These are phyloP conservation scores for Babesia ovata DNA, from an alignment of 169 alveolate genomes.

Conservation along the genomic window DNA sequence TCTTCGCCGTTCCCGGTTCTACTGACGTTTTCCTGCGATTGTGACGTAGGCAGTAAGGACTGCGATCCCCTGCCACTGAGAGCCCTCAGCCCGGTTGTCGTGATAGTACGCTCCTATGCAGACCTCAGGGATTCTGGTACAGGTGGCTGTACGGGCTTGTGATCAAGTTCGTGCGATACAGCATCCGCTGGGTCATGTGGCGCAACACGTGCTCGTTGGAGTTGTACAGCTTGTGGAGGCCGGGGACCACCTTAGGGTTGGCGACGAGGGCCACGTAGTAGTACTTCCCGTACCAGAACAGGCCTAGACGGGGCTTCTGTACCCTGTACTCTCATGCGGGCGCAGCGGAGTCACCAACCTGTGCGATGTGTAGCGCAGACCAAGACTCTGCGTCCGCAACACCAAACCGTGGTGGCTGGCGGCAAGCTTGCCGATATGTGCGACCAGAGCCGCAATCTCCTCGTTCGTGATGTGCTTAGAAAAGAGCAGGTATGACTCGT, in stretches of 20 bases:
- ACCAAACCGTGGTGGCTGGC: constrained; percentile 58
- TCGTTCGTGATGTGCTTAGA: constrained; percentile 49
- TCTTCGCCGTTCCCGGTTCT: too few relatives aligned
- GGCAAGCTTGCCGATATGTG: constrained; percentile 63
- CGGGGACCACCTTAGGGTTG: constrained; percentile 73
- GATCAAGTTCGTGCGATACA: constrained; percentile 76
- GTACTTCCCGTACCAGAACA: constrained; percentile 80
- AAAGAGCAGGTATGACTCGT: constrained; percentile 61
- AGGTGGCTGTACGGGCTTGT: constrained; percentile 77
- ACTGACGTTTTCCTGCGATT: too few relatives aligned
- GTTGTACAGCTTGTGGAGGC: constrained; percentile 73
- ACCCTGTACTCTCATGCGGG: constrained; percentile 35
- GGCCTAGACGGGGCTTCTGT: constrained; percentile 78
- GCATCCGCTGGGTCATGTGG: constrained; percentile 75
- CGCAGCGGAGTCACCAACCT: constrained; percentile 33
- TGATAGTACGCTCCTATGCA: not conserved
- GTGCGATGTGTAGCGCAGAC: constrained; percentile 65
- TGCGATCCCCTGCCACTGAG: too few relatives aligned
- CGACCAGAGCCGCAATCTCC: constrained; percentile 47
- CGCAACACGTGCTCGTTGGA: constrained; percentile 74
- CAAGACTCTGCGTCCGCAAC: constrained; percentile 70
- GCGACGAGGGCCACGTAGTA: constrained; percentile 78
- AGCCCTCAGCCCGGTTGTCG: too few relatives aligned
- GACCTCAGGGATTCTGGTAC: constrained; percentile 56
- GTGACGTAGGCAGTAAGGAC: too few relatives aligned